Base-by-base conservation (phyloP, 441 rosid genomes). In the Melastoma candidum region DNA sequence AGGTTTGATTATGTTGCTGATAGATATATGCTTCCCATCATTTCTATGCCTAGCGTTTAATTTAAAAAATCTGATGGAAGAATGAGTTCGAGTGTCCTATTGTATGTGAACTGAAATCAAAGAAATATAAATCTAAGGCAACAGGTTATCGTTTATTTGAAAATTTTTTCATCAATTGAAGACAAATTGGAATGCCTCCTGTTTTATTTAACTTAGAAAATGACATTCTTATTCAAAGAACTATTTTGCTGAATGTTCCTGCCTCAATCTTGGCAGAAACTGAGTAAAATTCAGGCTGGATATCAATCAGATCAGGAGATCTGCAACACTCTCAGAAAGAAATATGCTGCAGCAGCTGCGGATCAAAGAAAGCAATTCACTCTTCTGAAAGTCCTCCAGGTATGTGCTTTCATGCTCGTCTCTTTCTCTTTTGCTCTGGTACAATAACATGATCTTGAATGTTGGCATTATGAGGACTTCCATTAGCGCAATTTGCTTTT, bases 361-460 rank as follows among this genome's bases (percentile, higher is more conserved):
- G 83, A 76, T 63, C 83, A 81, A 68, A 81, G 86, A 36, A 73
- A 39, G 52, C 63, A 79, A 63, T 76, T 64, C 63, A 68, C 78
- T 49, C 76, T 78, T 51, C 71, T 68, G 54, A 71, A 74, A 80
- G 69, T 75, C 50, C 73, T 84, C 66, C 86, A 78, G 88, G 97
- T 83, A 70, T 55, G n/a, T 44, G 41, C 24, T 51, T 7, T 22
- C 26, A 4, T 45, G 3, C 63, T 24, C 47, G 43, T 53, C 53
- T 54, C 47, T 51, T 50, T 59, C 44, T 60, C 44, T 46, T 57
- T 7, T 46, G 22, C 1, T 3, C 36, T 17, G 26, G n/a, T 41
- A 2, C n/a, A 46, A 10, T 51, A 22, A 2, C 43, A 48, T 41
- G 22, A 17, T 17, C 22, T 17, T 17, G 22, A 17, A 17, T 17